Evolutionary conservation across 2,329 filamentous ascomycete genomes (phyloP).

Genomic region (Penicillium sp.): DNA sequence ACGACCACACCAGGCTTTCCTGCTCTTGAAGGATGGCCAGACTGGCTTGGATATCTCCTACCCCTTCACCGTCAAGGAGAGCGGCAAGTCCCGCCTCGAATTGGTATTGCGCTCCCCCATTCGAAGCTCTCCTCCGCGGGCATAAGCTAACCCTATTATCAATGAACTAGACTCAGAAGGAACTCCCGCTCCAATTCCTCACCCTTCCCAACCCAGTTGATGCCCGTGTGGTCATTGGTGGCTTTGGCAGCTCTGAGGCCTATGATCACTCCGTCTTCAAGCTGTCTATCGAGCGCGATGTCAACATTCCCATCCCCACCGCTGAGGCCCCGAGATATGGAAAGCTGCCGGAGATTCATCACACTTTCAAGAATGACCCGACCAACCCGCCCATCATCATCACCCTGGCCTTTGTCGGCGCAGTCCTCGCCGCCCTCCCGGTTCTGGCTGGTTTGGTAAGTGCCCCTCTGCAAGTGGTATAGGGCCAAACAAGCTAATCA

Average conservation of each 20-base stretch:
- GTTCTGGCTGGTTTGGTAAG: conserved; percentile 71
- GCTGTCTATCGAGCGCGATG: conserved; percentile 67
- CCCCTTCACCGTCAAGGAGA: conserved; percentile 80
- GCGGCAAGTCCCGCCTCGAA: conserved; percentile 81
- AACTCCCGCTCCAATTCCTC: conserved; percentile 83
- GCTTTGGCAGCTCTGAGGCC: conserved; percentile 75
- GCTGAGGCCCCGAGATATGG: conserved; percentile 80
- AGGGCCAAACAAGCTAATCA: conserved; percentile 9
- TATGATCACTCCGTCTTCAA: conserved; percentile 75
- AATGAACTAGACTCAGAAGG: conserved; percentile 73
- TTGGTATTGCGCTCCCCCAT: conserved; percentile 63
- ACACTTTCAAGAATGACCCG: conserved; percentile 82
- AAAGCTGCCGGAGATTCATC: conserved; percentile 81
- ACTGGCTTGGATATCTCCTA: conserved; percentile 86
- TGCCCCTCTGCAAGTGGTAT: not conserved
- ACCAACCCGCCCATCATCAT: conserved; percentile 80
- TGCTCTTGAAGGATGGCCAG: conserved; percentile 74
- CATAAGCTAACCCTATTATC: conserved; percentile 19
- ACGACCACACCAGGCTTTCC: conserved; percentile 91
- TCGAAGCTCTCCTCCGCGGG: conserved; percentile 2
- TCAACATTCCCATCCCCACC: conserved; percentile 61
- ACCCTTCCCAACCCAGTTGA: conserved; percentile 68
- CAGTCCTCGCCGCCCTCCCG: conserved; percentile 75
- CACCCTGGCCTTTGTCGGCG: conserved; percentile 74
- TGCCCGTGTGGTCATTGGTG: conserved; percentile 82